Base-by-base conservation (phyloP, 371 early-diverging fungal species). In the Blakeslea trispora region DNA sequence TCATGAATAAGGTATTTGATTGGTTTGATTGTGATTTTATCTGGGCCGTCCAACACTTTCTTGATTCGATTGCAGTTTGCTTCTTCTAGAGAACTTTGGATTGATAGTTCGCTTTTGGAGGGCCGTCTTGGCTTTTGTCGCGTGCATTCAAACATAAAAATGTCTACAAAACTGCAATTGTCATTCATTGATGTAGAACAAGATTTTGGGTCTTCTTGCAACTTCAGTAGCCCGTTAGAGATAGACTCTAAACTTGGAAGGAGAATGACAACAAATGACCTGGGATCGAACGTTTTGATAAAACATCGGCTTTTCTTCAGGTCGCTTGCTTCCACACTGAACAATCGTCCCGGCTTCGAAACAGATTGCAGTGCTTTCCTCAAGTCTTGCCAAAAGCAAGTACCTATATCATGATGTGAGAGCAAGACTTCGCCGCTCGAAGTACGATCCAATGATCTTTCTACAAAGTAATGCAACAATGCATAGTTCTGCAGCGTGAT, bases 261-360 rank as follows among this genome's bases (percentile, higher is more conserved):
- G 22, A 89, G 71, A 18, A 84, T 69, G n/a, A 90, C 67, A 14
- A 87, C 64, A 63, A 90, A 86, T 2, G 84, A 81, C 15, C 84
- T 74, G 6, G 79, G 63, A 43, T 84, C 81, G 45, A 82, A 73
- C 6, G 83, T 72, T 58, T 87, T 88, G 50, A 91, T 86, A 70
- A 86, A 89, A 49, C 92, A 90, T 17, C 83, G 72, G 31, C 78
- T 78, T 15, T 86, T 65, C 13, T 64, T 54, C 6, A 81, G 50
- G 51, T 74, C 65, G n/a, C 61, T 52, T 10, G 61, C 46, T 17
- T 61, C 46, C 7, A 59, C 53, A 4, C 72, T 68, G 14, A 69
- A 74, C 19, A 69, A 39, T 15, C 45, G 35, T 19, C 45, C 39
- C 6, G 48, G 50, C 37, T 60, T 50, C 6, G 63, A 60, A 13